These are phyloP conservation scores for Termitomyces sp. DNA, from an alignment of 768 basidiomycete genomes.

Conservation along the genomic window DNA sequence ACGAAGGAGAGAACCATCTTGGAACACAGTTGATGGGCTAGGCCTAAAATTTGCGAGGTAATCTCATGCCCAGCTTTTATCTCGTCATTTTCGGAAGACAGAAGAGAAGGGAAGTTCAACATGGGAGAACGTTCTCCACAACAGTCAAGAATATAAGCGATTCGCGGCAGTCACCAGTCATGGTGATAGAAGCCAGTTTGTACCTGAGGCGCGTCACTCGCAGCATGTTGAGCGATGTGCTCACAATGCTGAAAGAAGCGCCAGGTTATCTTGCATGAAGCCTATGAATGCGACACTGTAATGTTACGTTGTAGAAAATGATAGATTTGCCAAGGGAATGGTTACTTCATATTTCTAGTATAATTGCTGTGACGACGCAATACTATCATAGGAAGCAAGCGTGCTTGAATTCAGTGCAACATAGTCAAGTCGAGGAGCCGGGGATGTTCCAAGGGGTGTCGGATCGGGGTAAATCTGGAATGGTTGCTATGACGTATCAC, in stretches of 20 bases:
- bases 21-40: neutral
- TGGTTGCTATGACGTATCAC: no score
- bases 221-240: neutral
- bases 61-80: neutral
- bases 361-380: neutral
- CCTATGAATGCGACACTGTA: neutral
- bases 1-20: conserved; percentile 1
- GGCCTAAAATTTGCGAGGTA: neutral
- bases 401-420: neutral
- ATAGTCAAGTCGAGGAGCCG: neutral
- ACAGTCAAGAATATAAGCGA: neutral
- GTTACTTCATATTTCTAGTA: neutral
- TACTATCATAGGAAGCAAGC: neutral
- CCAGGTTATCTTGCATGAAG: neutral
- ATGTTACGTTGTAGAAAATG: neutral
- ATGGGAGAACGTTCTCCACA: neutral
- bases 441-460: no score
- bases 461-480: no score
- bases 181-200: neutral
- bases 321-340: neutral
- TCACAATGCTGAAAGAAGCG: neutral
- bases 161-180: neutral
- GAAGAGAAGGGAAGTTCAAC: neutral
- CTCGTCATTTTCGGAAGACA: neutral
- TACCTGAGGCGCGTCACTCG: neutral